Evolutionary conservation across 2,329 filamentous ascomycete genomes (phyloP), one percentile per base, ranked within the genome.

Genomic region (Ascochyta fabae): DNA sequence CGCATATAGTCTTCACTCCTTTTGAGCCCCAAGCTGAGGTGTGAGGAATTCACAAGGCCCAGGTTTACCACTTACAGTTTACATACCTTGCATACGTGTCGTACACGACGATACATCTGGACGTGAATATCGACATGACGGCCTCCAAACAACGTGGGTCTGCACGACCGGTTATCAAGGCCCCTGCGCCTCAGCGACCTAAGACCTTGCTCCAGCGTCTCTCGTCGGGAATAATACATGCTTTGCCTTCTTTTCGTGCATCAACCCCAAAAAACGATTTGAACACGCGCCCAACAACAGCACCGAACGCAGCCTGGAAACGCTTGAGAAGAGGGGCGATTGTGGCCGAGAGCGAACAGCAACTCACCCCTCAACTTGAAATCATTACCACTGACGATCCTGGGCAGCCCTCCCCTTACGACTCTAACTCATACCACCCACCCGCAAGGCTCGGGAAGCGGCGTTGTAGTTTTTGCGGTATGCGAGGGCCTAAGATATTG

Each of bases 381-480:
- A 7, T 12, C n/a, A 26, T 4, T 8, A 12, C n/a, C 8, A 6
- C 8, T 15, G 23, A 35, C 15, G 19, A 41, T 5, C 6, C n/a
- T 13, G 16, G 22, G 15, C 13, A 42, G 24, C 33, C 29, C 5
- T 68, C 62, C 48, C 60, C 64, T 0, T 65, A 68, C 54, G 59
- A 70, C 42, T 39, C 62, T 1, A 50, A 56, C 8, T 34, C 24
- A 3, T 65, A 67, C 33, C 56, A 64, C 40, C 67, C 62, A 0
- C 68, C 67, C 40, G 48, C 61, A 6, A 60, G 44, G 12, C 56
- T 68, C n/a, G 65, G 70, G 38, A 52, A 56, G 9, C 38, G 48
- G 13, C 42, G 41, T 12, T 64, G 54, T 38, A 45, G 35, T n/a
- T 55, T 61, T 36, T 68, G 61, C 44, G 62, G 59, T n/a, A 53